Conservation (phyloP, 2,329 filamentous ascomycete species). For the Botryotinia narcissicola region DNA sequence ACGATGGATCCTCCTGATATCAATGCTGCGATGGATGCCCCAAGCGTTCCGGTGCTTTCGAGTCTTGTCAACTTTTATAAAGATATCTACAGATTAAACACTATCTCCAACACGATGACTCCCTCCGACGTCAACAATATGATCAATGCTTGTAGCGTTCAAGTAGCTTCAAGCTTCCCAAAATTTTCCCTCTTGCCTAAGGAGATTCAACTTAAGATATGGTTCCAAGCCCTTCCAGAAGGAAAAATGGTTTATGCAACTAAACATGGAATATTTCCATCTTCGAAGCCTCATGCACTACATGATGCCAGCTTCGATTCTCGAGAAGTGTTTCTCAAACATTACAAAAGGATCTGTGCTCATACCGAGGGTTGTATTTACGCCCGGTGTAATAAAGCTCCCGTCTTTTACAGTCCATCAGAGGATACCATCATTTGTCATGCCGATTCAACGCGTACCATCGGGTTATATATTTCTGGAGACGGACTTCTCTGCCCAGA, state of each 20-base stretch:
- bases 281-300: background rate
- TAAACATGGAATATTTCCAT: background rate
- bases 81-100: background rate
- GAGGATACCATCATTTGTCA: background rate
- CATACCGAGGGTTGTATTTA: background rate
- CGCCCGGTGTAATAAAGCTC: background rate
- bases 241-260: background rate
- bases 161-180: background rate
- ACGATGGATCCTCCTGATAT: background rate
- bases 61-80: background rate
- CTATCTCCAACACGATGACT: background rate
- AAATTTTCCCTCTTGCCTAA: background rate
- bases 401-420: background rate
- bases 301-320: background rate
- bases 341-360: background rate
- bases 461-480: accelerated
- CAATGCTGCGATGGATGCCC: background rate
- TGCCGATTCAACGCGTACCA: accelerated
- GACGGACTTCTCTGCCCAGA: background rate
- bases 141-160: accelerated
- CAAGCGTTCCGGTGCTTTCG: background rate
- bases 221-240: background rate
- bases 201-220: background rate
- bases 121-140: too few relatives aligned
- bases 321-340: background rate